Percentiles rank a stretch among this genome's conserved stretches.
Evolutionary conservation across 2,329 filamentous ascomycete species (phyloP).

Genomic region (Trichoderma arundinaceum): DNA sequence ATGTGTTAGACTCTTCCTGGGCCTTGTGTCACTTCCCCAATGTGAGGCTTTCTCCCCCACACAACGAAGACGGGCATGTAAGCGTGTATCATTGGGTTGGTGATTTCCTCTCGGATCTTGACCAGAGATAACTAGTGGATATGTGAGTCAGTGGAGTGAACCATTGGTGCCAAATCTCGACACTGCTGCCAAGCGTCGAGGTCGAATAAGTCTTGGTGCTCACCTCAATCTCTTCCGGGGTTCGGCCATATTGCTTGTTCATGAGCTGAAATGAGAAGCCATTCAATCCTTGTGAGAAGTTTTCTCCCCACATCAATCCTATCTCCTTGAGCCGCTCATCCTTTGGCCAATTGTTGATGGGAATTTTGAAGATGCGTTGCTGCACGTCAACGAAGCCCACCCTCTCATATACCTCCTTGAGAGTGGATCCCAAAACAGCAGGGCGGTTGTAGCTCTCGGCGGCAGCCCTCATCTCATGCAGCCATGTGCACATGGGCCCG

Average conservation of each 20-base stretch:
- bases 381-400: constrained; percentile 62
- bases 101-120: constrained; percentile 54
- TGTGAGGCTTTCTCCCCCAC: constrained; percentile 56
- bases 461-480: constrained; percentile 49
- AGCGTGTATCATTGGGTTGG: constrained; percentile 53
- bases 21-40: constrained; percentile 38
- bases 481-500: constrained; percentile 49
- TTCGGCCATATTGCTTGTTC: constrained; percentile 49
- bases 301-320: constrained; percentile 53
- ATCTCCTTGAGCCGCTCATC: constrained; percentile 51
- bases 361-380: constrained; percentile 59
- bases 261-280: constrained; percentile 52
- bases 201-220: constrained; percentile 32
- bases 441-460: constrained; percentile 47
- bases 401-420: constrained; percentile 50
- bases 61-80: constrained; percentile 59
- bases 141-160: background rate
- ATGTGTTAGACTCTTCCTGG: background rate
- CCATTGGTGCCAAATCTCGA: background rate
- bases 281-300: constrained; percentile 50
- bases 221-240: constrained; percentile 57
- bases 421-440: constrained; percentile 43
- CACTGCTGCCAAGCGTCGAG: background rate
- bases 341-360: constrained; percentile 60
- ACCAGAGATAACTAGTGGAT: constrained; percentile 53